phyloP scores from a whole-genome alignment of 2,329 filamentous ascomycete genomes.

The Phyllosticta ampelicida region DNA sequence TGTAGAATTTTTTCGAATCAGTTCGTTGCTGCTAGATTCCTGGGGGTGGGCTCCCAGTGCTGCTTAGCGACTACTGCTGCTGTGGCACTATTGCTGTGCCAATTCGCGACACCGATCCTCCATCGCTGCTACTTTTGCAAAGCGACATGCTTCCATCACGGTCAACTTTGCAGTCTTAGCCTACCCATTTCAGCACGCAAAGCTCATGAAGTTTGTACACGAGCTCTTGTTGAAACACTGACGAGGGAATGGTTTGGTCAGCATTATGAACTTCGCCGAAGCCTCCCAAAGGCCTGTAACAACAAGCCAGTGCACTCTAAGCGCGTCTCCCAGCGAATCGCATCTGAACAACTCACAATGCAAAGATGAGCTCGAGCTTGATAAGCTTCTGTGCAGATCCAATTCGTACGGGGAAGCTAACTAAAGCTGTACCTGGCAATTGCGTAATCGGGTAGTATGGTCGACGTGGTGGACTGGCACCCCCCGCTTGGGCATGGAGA shows the following conservation, averaged over 20 bases:
- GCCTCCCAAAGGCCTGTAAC: not conserved
- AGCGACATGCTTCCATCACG: too few relatives aligned
- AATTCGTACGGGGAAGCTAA: not conserved
- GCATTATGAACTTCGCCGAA: not conserved
- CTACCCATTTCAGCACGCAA: not conserved
- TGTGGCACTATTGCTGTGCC: too few relatives aligned
- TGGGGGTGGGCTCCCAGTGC: too few relatives aligned
- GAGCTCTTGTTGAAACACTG: too few relatives aligned
- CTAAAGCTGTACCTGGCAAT: not conserved
- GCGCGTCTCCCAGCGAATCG: too few relatives aligned
- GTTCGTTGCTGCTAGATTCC: not conserved
- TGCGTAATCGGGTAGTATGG: not conserved
- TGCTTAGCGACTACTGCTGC: too few relatives aligned
- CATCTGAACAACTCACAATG: not conserved
- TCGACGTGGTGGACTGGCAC: not conserved
- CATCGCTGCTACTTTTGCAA: too few relatives aligned
- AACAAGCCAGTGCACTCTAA: too few relatives aligned
- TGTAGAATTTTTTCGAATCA: not conserved
- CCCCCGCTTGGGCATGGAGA: not conserved
- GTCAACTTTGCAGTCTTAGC: not conserved
- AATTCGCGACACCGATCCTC: too few relatives aligned
- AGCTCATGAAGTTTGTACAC: not conserved
- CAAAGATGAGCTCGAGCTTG: not conserved
- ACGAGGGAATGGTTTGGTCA: not conserved
- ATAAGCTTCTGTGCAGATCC: not conserved